Evolutionary conservation across 2,329 filamentous ascomycete genomes (phyloP).

Genomic region (Camillea tinctor): DNA sequence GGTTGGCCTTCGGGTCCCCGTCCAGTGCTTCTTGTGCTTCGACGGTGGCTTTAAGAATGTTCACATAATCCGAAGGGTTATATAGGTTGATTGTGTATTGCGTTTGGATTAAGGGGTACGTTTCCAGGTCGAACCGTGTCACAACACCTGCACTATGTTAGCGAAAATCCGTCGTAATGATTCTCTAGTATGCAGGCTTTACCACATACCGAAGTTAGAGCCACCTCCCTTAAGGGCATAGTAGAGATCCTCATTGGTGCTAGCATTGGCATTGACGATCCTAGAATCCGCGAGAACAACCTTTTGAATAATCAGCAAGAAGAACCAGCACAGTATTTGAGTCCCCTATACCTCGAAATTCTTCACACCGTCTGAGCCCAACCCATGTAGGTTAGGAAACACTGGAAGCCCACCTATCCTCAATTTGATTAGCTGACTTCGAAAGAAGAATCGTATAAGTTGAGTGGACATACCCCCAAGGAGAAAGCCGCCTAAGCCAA

Average conservation of each 20-base stretch:
- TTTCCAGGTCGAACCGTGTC: conserved; percentile 9
- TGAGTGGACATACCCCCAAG: conserved; percentile 5
- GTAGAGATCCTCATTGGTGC: conserved; percentile 12
- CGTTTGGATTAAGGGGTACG: conserved; percentile 9
- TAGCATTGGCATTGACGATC: conserved; percentile 15
- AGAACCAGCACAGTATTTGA: not conserved
- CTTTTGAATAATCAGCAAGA: not conserved
- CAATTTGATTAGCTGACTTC: not conserved
- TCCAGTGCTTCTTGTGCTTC: conserved; percentile 9
- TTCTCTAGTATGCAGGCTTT: not conserved
- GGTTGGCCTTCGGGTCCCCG: conserved; percentile 5
- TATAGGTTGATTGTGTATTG: conserved; percentile 13
- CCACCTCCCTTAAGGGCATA: conserved; percentile 20
- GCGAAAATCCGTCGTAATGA: not conserved
- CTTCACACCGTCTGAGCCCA: conserved; percentile 8
- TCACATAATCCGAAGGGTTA: conserved; percentile 6
- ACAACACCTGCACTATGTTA: conserved; percentile 5
- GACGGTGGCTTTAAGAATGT: conserved; percentile 8
- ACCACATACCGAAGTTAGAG: conserved; percentile 13
- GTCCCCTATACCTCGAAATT: conserved; percentile 8
- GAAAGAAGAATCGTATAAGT: not conserved
- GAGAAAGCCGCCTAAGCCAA: conserved; percentile 13
- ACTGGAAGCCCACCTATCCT: conserved; percentile 8
- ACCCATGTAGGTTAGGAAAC: conserved; percentile 12
- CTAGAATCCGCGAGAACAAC: conserved; percentile 14